Evolutionary conservation across 164 flowering plant species (phyloP).

Genomic region (grape (Vitis vinifera)): ASM3070453v1 NC_081823.1:4176501-4177000

Average conservation of each 20-base stretch:
- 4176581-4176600: too few species aligned
- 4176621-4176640: constrained; percentile 6
- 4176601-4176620: neutral
- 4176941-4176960: neutral
- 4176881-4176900: neutral
- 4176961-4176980: constrained; percentile 11
- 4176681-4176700: constrained; percentile 1
- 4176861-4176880: constrained; percentile 2
- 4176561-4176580: too few species aligned
- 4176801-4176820: constrained; percentile 46
- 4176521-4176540: too few species aligned
- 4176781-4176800: constrained; percentile 53
- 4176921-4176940: neutral
- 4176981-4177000: constrained; percentile 8
- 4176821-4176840: constrained; percentile 9
- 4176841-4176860: neutral
- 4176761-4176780: constrained; percentile 74
- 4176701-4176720: constrained; percentile 1
- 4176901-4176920: constrained; percentile 8
- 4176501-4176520: too few species aligned
- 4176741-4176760: constrained; percentile 40
- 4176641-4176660: constrained; percentile 4
- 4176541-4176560: too few species aligned
- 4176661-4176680: constrained; percentile 12
- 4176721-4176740: constrained; percentile 8